Conservation (phyloP, 78 protist genomes). For the Monocercomonoides exilis region DNA sequence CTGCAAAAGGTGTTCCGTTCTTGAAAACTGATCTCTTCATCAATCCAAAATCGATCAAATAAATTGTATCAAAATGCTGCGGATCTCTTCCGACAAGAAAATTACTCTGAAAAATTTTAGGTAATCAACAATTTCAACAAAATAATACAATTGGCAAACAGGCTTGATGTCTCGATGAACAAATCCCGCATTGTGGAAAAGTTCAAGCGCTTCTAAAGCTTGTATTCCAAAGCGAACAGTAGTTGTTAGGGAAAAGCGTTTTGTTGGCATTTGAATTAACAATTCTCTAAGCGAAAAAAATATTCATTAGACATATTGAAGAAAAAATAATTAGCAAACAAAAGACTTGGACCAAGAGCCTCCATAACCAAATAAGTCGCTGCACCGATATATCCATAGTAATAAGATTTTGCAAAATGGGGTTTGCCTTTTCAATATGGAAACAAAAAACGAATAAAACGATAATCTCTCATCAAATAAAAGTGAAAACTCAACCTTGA, state of each 20-base stretch:
- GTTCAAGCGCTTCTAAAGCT: background rate
- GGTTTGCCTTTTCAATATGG: background rate
- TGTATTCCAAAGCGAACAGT: background rate
- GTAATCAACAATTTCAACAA: too few species aligned
- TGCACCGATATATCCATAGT: background rate
- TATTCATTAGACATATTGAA: background rate
- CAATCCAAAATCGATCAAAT: constrained; percentile 3
- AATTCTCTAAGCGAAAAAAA: background rate
- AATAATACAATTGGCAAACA: background rate
- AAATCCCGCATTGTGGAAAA: background rate
- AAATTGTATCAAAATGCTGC: background rate
- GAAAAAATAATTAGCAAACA: background rate
- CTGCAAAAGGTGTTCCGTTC: background rate
- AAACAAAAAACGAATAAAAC: background rate
- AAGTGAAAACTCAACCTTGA: too few species aligned
- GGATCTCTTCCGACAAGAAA: background rate
- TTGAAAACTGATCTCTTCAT: too few species aligned
- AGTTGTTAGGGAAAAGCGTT: background rate
- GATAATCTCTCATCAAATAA: background rate
- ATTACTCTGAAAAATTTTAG: background rate
- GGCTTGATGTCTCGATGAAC: constrained; percentile 2
- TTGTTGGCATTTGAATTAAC: background rate
- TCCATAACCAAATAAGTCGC: background rate
- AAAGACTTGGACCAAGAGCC: background rate
- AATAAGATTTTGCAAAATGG: background rate